phyloP scores from a whole-genome alignment of 2,329 filamentous ascomycete species.

The Aschersonia sp. region DNA sequence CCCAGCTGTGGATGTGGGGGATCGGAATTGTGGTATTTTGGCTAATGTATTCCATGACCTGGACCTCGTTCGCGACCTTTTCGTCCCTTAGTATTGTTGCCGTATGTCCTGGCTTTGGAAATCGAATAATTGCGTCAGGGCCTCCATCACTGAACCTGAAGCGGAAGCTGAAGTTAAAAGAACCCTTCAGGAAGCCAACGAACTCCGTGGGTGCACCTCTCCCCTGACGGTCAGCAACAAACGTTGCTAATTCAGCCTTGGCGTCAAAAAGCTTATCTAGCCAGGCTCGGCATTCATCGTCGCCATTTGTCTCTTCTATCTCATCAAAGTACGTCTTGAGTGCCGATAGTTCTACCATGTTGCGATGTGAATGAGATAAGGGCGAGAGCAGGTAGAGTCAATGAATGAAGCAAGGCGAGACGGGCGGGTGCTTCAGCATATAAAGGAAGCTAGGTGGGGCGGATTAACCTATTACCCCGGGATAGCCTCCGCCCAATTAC shows the following conservation, averaged over 20 bases:
- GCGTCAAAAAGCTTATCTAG: constrained; percentile 7
- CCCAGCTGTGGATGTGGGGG: constrained; percentile 12
- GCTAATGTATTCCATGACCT: constrained; percentile 12
- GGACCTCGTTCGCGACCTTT: constrained; percentile 16
- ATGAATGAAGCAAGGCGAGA: no score
- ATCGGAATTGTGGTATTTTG: constrained; percentile 17
- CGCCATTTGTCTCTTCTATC: not conserved
- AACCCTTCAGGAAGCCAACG: constrained; percentile 12
- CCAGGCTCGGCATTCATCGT: constrained; percentile 10
- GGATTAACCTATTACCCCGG: no score
- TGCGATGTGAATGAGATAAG: not conserved
- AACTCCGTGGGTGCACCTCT: constrained; percentile 7
- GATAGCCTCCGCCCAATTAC: no score
- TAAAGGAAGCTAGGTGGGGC: no score
- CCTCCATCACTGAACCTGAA: constrained; percentile 8
- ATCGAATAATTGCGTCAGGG: constrained; percentile 12
- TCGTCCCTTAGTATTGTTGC: constrained; percentile 11
- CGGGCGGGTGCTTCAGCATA: no score
- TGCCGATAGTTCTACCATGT: not conserved
- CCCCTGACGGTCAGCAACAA: constrained; percentile 8
- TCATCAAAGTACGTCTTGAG: not conserved
- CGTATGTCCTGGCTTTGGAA: constrained; percentile 11
- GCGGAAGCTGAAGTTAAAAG: constrained; percentile 14
- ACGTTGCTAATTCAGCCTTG: constrained; percentile 8
- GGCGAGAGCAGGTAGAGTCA: no score